Evolutionary conservation across 1,284 basidiomycete species (phyloP).

Genomic region (Singerocomus inundabilis): DNA sequence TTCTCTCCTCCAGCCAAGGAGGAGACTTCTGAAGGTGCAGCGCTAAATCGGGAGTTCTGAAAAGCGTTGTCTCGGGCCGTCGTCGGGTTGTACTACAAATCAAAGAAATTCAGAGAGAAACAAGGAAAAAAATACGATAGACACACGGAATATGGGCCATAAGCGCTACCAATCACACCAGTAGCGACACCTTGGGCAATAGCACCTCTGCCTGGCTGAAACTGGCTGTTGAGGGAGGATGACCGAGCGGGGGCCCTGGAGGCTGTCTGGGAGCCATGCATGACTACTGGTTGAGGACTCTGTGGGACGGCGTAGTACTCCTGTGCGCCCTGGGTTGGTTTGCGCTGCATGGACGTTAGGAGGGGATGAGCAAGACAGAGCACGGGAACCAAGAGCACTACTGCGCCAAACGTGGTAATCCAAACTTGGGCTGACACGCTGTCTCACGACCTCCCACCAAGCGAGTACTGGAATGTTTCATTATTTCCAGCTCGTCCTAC

Average conservation of each 20-base stretch:
- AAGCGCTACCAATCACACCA: slow-evolving; percentile 68
- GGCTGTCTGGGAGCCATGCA: slow-evolving; percentile 32
- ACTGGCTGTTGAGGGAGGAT: slow-evolving; percentile 30
- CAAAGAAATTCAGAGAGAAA: slow-evolving; percentile 1
- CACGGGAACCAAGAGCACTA: slow-evolving; percentile 11
- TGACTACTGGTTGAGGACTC: slow-evolving; percentile 39
- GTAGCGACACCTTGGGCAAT: slow-evolving; percentile 70
- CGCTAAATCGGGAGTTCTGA: slow-evolving; percentile 59
- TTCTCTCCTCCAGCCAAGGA: slow-evolving; percentile 44
- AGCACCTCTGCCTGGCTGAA: slow-evolving; percentile 46
- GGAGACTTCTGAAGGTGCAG: slow-evolving; percentile 56
- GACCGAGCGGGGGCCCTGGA: slow-evolving; percentile 31
- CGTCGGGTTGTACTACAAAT: slow-evolving; percentile 56
- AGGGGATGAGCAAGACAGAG: slow-evolving; percentile 4
- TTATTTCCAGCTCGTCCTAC: not conserved
- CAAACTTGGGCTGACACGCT: slow-evolving; percentile 20
- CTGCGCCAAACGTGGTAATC: slow-evolving; percentile 25
- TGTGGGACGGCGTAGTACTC: slow-evolving; percentile 51
- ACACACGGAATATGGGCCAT: slow-evolving; percentile 79
- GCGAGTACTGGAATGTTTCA: too few relatives aligned
- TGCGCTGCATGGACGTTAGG: slow-evolving; percentile 35
- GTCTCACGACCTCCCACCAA: slow-evolving; percentile 11
- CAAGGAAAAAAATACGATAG: not conserved
- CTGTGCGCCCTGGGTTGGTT: slow-evolving; percentile 27
- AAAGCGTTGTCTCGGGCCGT: slow-evolving; percentile 41